Percentiles rank a stretch among this genome's conserved stretches.
Conservation (phyloP, 2,329 filamentous ascomycete genomes). For the Venturia oleaginea region DNA sequence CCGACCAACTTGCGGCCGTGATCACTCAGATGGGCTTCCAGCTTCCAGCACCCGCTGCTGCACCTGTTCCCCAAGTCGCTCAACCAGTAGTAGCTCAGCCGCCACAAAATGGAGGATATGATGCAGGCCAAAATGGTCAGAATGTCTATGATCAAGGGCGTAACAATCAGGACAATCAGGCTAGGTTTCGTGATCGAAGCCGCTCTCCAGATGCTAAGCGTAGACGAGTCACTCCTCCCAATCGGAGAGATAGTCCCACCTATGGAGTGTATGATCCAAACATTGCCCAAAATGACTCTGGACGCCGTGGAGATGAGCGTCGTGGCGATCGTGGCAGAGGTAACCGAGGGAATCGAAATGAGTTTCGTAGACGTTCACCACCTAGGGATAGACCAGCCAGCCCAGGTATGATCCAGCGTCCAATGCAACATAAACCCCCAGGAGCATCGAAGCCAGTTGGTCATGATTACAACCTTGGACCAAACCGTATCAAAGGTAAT, state of each 20-base stretch:
- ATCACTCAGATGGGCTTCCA: slow-evolving; percentile 8
- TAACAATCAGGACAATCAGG: slow-evolving; percentile 4
- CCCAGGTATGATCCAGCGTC: slow-evolving; percentile 34
- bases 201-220: slow-evolving; percentile 66
- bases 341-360: slow-evolving; percentile 39
- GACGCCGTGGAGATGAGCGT: slow-evolving; percentile 36
- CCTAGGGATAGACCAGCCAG: slow-evolving; percentile 52
- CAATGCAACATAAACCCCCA: slow-evolving; percentile 16
- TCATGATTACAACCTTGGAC: slow-evolving; percentile 64
- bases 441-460: slow-evolving; percentile 62
- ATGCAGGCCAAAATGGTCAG: background rate
- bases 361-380: slow-evolving; percentile 86
- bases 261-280: slow-evolving; percentile 66
- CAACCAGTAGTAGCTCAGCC: slow-evolving; percentile 12
- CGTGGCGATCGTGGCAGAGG: slow-evolving; percentile 45
- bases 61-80: slow-evolving; percentile 6
- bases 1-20: slow-evolving; percentile 13
- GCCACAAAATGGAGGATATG: slow-evolving; percentile 6
- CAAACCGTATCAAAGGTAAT: slow-evolving; percentile 67
- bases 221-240: slow-evolving; percentile 50
- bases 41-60: slow-evolving; percentile 6
- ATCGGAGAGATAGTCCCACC: slow-evolving; percentile 57
- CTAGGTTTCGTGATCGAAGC: slow-evolving; percentile 26
- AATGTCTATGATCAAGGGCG: slow-evolving; percentile 16
- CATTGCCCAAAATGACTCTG: slow-evolving; percentile 33